Evolutionary conservation across 257 asterid species (phyloP), one percentile per base, ranked within the genome.

Genomic region (Buddleja alternifolia): DNA sequence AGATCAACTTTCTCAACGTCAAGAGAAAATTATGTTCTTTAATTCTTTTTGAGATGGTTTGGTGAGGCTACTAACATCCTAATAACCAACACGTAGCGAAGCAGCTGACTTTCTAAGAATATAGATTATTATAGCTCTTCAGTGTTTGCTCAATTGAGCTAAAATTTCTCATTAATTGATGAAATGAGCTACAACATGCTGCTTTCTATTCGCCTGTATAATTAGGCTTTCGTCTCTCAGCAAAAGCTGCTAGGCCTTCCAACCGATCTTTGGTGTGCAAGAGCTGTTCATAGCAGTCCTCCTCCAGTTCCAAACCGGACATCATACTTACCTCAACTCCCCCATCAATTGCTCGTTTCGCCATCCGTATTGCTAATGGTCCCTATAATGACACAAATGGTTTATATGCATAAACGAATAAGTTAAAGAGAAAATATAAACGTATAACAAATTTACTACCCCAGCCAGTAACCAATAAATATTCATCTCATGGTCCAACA

Each of bases 191-290:
- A 50, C 42, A 42, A 55, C 5, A 50, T n/a, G 41, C 58, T 17
- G 36, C 51, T 34, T 51, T 70, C 85, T 74, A 93, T 77, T 88
- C 82, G 42, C 98, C 98, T 41, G 25, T 81, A 54, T 86, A 93
- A 47, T 47, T 81, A 21, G 98, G 98, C 74, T 73, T 88, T 69
- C 98, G 83, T 73, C 79, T 88, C 88, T 90, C 95, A 10, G 94
- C 88, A 79, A 88, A 93, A 17, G 98, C 97, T 17, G 92, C 92
- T 41, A 93, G 77, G 63, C 97, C 98, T 81, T 93, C 98, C 78
- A 93, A 51, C 0, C 97, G 94, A 83, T 93, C 98, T 63, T 82
- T 76, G 8, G 95, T 90, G 81, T 80, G 81, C 84, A 93, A 46
- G 21, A 81, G 76, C 73, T 81, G 81, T 32, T 75, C 83, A 40